Percentiles rank a stretch among this genome's conserved stretches.
Evolutionary conservation across 192 early-diverging fungal genomes (phyloP).

Genomic region (Dissophora ornata): DNA sequence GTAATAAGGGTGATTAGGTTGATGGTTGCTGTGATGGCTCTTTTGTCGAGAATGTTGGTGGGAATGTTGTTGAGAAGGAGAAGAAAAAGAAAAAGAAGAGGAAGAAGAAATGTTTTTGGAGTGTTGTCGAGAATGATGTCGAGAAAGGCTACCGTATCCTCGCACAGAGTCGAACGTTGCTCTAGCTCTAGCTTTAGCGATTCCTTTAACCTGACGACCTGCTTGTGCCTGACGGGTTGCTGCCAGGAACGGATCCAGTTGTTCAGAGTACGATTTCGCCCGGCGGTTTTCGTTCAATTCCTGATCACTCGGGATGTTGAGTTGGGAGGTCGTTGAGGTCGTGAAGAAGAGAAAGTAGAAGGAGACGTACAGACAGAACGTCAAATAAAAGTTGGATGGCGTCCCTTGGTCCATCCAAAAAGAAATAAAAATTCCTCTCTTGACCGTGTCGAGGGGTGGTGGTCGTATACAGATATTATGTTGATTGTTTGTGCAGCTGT

Average conservation of each 20-base stretch:
- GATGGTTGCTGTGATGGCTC: constrained; percentile 1
- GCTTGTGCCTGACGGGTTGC: constrained; percentile 44
- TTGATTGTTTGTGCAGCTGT: no score
- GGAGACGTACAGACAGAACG: constrained; percentile 54
- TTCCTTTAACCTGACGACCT: constrained; percentile 17
- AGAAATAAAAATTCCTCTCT: no score
- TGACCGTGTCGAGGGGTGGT: no score
- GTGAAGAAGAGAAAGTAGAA: constrained; percentile 56
- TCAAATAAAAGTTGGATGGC: constrained; percentile 52
- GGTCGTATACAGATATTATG: no score
- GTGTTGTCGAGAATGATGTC: constrained; percentile 32
- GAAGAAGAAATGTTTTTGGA: constrained; percentile 16
- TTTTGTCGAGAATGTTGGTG: constrained; percentile 28
- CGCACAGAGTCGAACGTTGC: constrained; percentile 28
- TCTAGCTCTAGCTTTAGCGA: constrained; percentile 43
- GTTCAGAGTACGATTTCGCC: constrained; percentile 40
- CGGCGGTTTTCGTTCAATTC: constrained; percentile 34
- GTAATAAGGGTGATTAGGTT: neutral
- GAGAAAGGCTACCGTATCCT: constrained; percentile 8
- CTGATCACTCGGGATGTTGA: constrained; percentile 24
- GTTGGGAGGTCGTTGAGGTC: constrained; percentile 1
- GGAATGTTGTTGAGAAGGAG: constrained; percentile 7
- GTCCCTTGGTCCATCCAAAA: constrained; percentile 49
- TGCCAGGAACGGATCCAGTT: constrained; percentile 46
- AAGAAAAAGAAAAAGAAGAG: constrained; percentile 1